phyloP scores from a whole-genome alignment of 1,284 basidiomycete species.

The Cryptococcus hybrid region DNA sequence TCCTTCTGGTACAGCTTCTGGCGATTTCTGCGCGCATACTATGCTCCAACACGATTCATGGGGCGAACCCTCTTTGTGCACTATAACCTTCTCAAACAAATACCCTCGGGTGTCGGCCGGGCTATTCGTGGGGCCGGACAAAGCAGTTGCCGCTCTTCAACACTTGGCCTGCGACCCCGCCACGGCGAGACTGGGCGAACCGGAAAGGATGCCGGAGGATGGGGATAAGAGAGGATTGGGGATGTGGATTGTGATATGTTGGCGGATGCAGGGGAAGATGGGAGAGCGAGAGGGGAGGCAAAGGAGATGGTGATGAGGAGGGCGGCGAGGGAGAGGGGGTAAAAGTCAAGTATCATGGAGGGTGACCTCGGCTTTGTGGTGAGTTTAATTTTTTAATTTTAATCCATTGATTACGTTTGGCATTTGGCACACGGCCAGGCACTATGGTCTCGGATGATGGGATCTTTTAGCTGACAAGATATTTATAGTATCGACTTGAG shows the following conservation, averaged over 20 bases:
- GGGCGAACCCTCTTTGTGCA: constrained; percentile 54
- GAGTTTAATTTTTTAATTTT: no score
- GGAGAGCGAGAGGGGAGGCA: constrained; percentile 41
- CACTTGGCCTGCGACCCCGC: constrained; percentile 27
- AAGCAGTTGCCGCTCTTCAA: constrained; percentile 48
- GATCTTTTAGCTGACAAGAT: no score
- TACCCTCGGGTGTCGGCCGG: constrained; percentile 46
- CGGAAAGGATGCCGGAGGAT: constrained; percentile 28
- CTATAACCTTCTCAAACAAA: constrained; percentile 54
- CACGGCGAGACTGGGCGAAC: constrained; percentile 35
- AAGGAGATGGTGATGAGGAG: constrained; percentile 32
- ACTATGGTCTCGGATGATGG: no score
- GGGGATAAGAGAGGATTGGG: constrained; percentile 30
- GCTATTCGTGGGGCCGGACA: constrained; percentile 49
- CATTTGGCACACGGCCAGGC: no score
- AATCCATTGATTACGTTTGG: no score
- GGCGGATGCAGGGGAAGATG: constrained; percentile 51
- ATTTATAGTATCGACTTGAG: constrained; percentile 36
- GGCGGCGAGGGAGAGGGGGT: constrained; percentile 46
- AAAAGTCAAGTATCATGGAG: constrained; percentile 47
- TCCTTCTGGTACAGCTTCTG: constrained; percentile 42
- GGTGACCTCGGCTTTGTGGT: not conserved
- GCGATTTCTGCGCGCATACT: constrained; percentile 49
- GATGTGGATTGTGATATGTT: constrained; percentile 53
- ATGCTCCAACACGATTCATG: constrained; percentile 54